A percentile compares a stretch with the other conserved stretches of the same genome.
Conservation (phyloP, 129 eudicot genomes). For the Deinandra increscens region DNA sequence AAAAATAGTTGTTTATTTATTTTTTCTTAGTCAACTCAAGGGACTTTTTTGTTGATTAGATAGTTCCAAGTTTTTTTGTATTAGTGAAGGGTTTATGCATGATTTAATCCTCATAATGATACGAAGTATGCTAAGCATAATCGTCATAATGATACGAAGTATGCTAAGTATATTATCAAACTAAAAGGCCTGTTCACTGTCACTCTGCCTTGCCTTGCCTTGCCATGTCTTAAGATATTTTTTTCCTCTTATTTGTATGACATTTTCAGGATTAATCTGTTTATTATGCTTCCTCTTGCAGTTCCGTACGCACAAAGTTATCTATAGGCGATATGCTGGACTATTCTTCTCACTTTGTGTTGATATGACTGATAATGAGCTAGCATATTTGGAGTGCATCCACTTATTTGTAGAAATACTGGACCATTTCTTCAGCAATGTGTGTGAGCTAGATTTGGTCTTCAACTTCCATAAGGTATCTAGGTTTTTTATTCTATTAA, state of each 20-base stretch:
- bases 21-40: not conserved
- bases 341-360: conserved; percentile 86
- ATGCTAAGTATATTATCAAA: not conserved
- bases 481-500: not conserved
- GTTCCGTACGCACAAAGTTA: conserved; percentile 91
- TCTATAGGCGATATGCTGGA: conserved; percentile 88
- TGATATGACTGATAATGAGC: conserved; percentile 84
- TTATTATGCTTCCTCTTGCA: conserved; percentile 41
- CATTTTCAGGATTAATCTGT: not conserved
- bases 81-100: conserved; percentile 2
- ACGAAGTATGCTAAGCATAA: no score
- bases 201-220: not conserved
- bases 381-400: conserved; percentile 80
- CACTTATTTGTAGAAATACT: conserved; percentile 88
- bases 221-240: not conserved
- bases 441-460: conserved; percentile 88
- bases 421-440: conserved; percentile 95
- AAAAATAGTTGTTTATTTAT: not conserved
- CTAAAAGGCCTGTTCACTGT: not conserved
- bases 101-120: no score
- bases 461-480: conserved; percentile 89
- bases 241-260: conserved; percentile 1
- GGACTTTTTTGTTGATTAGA: not conserved
- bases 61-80: not conserved
- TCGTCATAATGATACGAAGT: no score